phyloP scores from a whole-genome alignment of 805 yeast species.

The Ogataea philodendri region DNA sequence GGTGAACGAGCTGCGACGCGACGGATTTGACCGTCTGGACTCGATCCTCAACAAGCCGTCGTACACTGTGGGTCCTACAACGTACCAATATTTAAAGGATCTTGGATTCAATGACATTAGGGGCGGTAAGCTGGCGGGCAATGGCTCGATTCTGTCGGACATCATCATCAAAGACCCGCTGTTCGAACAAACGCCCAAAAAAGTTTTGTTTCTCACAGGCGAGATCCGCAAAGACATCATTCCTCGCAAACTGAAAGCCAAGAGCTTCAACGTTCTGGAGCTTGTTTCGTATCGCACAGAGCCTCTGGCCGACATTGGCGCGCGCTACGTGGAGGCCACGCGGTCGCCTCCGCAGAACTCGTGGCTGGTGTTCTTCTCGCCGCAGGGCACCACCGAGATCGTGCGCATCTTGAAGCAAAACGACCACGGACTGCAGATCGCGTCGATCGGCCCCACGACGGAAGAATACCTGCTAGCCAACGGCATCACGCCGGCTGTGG shows the following conservation, averaged over 20 bases:
- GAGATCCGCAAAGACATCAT: conserved; percentile 78
- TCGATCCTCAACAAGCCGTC: conserved; percentile 50
- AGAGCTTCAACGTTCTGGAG: conserved; percentile 51
- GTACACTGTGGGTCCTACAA: conserved; percentile 92
- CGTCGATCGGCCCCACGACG: conserved; percentile 94
- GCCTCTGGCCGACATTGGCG: conserved; percentile 43
- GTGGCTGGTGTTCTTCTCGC: conserved; percentile 89
- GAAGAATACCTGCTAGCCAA: conserved; percentile 53
- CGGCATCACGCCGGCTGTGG: conserved; percentile 58
- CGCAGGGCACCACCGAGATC: conserved; percentile 76
- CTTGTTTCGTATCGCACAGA: conserved; percentile 68
- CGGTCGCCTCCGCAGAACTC: conserved; percentile 25
- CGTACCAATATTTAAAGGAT: conserved; percentile 52
- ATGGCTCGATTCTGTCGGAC: conserved; percentile 69
- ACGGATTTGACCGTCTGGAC: conserved; percentile 17
- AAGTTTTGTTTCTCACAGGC: conserved; percentile 77
- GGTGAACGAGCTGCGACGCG: conserved; percentile 31
- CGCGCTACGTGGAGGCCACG: conserved; percentile 31
- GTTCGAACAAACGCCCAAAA: conserved; percentile 24
- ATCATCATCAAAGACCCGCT: conserved; percentile 45
- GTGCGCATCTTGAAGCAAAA: conserved; percentile 38
- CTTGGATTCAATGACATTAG: conserved; percentile 66
- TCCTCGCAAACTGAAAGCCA: conserved; percentile 53
- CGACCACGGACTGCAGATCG: conserved; percentile 43
- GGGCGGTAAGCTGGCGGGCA: conserved; percentile 80